phyloP scores from a whole-genome alignment of 2,329 filamentous ascomycete species.

The Paecilomyces fulvus region DNA sequence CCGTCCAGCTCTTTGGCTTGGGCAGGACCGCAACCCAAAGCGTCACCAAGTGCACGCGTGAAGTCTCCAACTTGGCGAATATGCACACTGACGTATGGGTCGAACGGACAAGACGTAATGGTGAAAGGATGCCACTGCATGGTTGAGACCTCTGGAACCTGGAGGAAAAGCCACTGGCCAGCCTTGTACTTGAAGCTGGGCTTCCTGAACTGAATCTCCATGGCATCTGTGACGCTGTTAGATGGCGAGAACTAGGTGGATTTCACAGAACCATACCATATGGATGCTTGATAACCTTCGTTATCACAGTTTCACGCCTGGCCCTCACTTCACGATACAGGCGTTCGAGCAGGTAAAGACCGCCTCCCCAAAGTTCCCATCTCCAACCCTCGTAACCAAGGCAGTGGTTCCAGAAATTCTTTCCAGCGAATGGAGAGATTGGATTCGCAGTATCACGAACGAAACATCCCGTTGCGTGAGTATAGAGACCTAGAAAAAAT shows the following conservation, averaged over 20 bases:
- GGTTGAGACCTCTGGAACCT: conserved; percentile 77
- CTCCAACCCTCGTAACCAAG: conserved; percentile 94
- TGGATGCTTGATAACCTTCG: conserved; percentile 88
- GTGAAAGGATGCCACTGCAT: conserved; percentile 99
- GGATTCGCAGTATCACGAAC: conserved; percentile 69
- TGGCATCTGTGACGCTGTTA: conserved; percentile 56
- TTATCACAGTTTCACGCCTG: conserved; percentile 76
- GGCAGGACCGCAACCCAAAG: conserved; percentile 80
- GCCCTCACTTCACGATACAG: conserved; percentile 85
- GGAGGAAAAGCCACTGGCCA: conserved; percentile 95
- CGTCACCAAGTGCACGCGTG: conserved; percentile 85
- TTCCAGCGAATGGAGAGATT: conserved; percentile 75
- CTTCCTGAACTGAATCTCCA: conserved; percentile 96
- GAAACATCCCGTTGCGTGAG: conserved; percentile 92
- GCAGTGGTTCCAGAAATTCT: conserved; percentile 81
- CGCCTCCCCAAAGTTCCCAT: conserved; percentile 86
- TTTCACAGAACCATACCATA: conserved; percentile 55
- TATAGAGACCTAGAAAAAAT: conserved; percentile 88
- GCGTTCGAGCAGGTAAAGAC: conserved; percentile 77
- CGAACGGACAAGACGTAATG: conserved; percentile 95
- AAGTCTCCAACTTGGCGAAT: conserved; percentile 96
- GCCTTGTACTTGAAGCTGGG: conserved; percentile 97
- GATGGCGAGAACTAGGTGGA: conserved; percentile 10
- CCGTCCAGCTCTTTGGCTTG: conserved; percentile 86
- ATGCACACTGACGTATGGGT: conserved; percentile 89